These are phyloP conservation scores for Marchantia paleacea DNA, from an alignment of 225 moss, liverwort and hornwort species.

Conservation along the genomic window DNA sequence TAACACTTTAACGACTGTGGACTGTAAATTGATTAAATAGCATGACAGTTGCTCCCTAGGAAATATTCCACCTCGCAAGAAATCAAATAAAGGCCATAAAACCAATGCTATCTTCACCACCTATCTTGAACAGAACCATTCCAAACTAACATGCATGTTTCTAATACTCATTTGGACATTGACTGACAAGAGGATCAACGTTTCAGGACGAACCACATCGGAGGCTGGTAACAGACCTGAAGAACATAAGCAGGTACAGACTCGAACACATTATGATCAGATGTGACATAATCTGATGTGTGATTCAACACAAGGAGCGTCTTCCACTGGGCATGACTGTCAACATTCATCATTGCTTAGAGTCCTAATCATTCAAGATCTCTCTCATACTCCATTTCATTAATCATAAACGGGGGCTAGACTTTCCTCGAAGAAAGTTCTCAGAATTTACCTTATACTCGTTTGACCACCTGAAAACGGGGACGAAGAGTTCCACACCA, in stretches of 20 bases:
- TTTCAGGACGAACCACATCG: too few species aligned
- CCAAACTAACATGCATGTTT: background rate
- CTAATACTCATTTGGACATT: too few species aligned
- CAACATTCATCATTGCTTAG: background rate
- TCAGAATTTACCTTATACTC: conserved; percentile 67
- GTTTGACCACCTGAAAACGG: conserved; percentile 79
- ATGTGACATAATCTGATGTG: background rate
- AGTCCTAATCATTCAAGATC: background rate
- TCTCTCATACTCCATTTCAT: background rate
- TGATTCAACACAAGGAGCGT: background rate
- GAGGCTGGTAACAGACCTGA: background rate
- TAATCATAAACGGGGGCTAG: background rate
- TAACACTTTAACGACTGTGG: background rate
- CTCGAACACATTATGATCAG: background rate
- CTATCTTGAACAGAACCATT: background rate
- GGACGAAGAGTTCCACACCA: background rate
- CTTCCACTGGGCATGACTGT: background rate
- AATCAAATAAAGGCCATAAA: background rate
- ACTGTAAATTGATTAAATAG: background rate
- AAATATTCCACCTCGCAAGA: background rate
- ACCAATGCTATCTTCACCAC: background rate
- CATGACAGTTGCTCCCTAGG: background rate
- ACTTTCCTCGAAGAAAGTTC: background rate
- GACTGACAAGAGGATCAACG: too few species aligned
- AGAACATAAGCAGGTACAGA: background rate